Percentiles rank a stretch among this genome's conserved stretches.
Evolutionary conservation across 1,284 basidiomycete genomes (phyloP).

Genomic region (Termitomyces sp.): DNA sequence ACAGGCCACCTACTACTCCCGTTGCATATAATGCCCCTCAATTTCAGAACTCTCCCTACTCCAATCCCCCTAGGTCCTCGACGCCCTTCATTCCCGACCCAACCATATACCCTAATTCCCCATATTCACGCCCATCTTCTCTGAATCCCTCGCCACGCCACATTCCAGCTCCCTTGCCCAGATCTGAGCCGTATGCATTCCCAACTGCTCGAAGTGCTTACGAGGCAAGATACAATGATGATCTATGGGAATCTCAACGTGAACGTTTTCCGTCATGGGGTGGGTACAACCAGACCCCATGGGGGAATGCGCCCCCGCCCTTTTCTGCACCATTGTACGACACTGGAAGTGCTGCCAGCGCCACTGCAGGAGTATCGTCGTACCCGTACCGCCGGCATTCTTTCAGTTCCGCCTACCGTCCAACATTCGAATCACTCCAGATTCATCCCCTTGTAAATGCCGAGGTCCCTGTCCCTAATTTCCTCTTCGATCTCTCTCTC

Average conservation of each 20-base stretch:
- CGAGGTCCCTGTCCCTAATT: conserved; percentile 37
- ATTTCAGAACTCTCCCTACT: conserved; percentile 13
- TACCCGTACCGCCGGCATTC: conserved; percentile 32
- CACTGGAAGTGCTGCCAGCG: neutral
- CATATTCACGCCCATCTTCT: conserved; percentile 18
- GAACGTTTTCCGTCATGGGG: conserved; percentile 38
- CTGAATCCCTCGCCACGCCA: neutral
- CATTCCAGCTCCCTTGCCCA: neutral
- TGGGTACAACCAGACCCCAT: conserved; percentile 15
- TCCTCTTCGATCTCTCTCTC: conserved; percentile 52
- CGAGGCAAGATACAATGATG: conserved; percentile 9
- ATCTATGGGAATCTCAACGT: conserved; percentile 18
- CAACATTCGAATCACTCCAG: conserved; percentile 6
- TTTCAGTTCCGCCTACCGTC: conserved; percentile 27
- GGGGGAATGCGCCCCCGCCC: conserved; percentile 12
- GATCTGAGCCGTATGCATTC: neutral
- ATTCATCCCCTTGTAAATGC: conserved; percentile 57
- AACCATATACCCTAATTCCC: conserved; percentile 28
- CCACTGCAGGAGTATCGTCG: neutral
- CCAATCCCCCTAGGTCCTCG: conserved; percentile 23
- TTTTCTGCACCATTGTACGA: neutral
- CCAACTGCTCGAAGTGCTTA: neutral
- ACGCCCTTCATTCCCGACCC: conserved; percentile 37
- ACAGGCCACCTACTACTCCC: conserved; percentile 1
- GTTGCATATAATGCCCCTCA: neutral